These are phyloP conservation scores for Apiotrichum veenhuisii DNA, from an alignment of 1,284 basidiomycete species.

Conservation along the genomic window DNA sequence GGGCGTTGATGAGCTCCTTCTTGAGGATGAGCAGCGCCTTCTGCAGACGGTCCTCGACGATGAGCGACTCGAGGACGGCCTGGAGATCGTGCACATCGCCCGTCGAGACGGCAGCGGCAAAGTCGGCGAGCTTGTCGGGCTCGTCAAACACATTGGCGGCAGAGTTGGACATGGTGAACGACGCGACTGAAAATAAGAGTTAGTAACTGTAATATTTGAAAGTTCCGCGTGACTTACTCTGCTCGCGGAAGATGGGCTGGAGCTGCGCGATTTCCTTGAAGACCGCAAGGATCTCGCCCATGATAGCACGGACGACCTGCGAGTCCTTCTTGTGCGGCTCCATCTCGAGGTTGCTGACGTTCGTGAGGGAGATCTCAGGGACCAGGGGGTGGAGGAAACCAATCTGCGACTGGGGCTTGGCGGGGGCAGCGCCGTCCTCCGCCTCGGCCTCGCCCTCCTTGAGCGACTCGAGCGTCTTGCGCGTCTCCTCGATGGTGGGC, in stretches of 20 bases:
- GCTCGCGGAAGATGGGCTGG: conserved; percentile 96
- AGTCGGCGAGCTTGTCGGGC: conserved; percentile 96
- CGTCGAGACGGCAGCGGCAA: conserved; percentile 91
- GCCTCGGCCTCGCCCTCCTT: conserved; percentile 2
- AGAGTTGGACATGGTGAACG: conserved; percentile 92
- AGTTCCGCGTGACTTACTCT: conserved; percentile 53
- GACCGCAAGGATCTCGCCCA: conserved; percentile 92
- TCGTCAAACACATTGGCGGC: conserved; percentile 98
- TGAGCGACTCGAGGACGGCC: conserved; percentile 82
- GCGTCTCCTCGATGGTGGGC: conserved; percentile 55
- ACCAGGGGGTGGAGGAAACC: conserved; percentile 73
- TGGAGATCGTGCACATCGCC: conserved; percentile 90
- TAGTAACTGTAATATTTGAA: neutral
- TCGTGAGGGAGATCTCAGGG: conserved; percentile 83
- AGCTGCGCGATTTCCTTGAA: conserved; percentile 99
- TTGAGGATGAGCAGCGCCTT: conserved; percentile 91
- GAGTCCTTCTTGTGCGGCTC: conserved; percentile 88
- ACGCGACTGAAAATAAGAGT: conserved; percentile 36
- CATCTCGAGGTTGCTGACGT: conserved; percentile 77
- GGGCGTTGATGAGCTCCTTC: conserved; percentile 97
- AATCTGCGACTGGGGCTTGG: conserved; percentile 40
- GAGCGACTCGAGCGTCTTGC: conserved; percentile 47
- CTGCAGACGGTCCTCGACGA: conserved; percentile 82
- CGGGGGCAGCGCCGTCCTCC: neutral
- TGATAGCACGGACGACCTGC: conserved; percentile 91